phyloP scores from a whole-genome alignment of 106 monocot species.

The Acorus calamus region DNA sequence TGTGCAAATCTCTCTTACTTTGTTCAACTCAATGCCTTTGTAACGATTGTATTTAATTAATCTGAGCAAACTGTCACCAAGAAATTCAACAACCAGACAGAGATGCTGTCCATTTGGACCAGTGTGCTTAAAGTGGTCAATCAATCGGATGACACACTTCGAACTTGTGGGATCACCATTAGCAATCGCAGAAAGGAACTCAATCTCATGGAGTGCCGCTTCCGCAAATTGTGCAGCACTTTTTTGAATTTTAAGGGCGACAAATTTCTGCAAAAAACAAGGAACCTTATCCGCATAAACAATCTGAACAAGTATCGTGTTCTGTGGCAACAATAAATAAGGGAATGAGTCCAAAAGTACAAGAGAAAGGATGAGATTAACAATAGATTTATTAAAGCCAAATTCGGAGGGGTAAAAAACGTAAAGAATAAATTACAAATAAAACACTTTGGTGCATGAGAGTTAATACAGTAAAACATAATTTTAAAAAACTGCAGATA shows the following conservation, averaged over 20 bases:
- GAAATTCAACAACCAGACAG: constrained; percentile 68
- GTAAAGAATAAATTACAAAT: no score
- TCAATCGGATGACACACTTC: constrained; percentile 48
- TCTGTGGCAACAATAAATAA: no score
- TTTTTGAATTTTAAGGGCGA: constrained; percentile 95
- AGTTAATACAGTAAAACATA: no score
- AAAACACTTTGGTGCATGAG: no score
- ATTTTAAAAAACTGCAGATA: no score
- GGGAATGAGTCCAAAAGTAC: no score
- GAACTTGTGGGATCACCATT: constrained; percentile 61
- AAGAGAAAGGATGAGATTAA: no score
- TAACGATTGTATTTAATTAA: constrained; percentile 68
- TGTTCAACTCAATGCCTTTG: constrained; percentile 62
- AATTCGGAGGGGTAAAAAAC: no score
- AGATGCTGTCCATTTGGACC: constrained; percentile 96
- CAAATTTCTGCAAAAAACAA: constrained; percentile 46
- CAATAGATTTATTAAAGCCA: no score
- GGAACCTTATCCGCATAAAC: background rate
- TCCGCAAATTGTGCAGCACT: constrained; percentile 69
- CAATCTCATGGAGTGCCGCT: constrained; percentile 81
- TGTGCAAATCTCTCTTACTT: constrained; percentile 56
- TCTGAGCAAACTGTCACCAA: constrained; percentile 83
- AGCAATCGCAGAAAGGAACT: constrained; percentile 65
- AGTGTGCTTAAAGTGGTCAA: constrained; percentile 75
- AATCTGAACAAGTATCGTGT: no score